Base-by-base conservation (phyloP, 2,329 filamentous ascomycete genomes). In the Aspergillus uvarum region DNA sequence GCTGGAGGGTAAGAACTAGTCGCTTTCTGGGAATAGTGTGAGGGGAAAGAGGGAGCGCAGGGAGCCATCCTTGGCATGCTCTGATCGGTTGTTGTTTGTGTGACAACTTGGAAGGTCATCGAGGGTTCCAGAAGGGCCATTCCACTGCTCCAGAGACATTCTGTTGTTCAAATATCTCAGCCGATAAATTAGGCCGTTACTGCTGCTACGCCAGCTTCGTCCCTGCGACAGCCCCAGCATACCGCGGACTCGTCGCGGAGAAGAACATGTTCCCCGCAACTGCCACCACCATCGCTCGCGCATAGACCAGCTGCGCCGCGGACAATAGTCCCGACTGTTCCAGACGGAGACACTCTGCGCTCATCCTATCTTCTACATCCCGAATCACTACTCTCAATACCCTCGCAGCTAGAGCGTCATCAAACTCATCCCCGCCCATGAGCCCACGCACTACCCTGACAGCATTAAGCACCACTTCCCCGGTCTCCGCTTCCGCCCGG, bases 201-300 rank as follows among this genome's bases (percentile, higher is more conserved):
- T n/a, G 14, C 38, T 44, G 16, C 38, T 44, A 60, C 14, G 51
- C 26, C 11, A 63, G 35, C 44, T 21, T 44, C 4, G 60, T 58
- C 16, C 60, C 62, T 11, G 60, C 55, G n/a, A 63, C 51, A n/a
- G 26, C 56, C 29, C 38, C 42, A 5, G 57, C 54, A 54, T 59
- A 64, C 6, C 64, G 58, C 26, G 32, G 29, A 35, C 58, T 60
- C 4, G 64, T 66, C 21, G 64, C 62, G 6, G 60, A 66, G 38
- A 56, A 64, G 12, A 61, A 65, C 47, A 64, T 58, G 52, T 66
- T 66, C 12, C 64, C 64, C 22, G 60, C 60, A 3, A 53, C 47
- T 5, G 52, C 51, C 7, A 52, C 35, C 21, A 65, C 47, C 35
- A 64, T 22, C 2, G 52, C 58, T 11, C 52, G 58, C 7, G 58